Percentiles rank a stretch among this genome's conserved stretches.
Conservation (phyloP, 176 grass and related monocot species). For the Cenchrus fungigraminus region DNA sequence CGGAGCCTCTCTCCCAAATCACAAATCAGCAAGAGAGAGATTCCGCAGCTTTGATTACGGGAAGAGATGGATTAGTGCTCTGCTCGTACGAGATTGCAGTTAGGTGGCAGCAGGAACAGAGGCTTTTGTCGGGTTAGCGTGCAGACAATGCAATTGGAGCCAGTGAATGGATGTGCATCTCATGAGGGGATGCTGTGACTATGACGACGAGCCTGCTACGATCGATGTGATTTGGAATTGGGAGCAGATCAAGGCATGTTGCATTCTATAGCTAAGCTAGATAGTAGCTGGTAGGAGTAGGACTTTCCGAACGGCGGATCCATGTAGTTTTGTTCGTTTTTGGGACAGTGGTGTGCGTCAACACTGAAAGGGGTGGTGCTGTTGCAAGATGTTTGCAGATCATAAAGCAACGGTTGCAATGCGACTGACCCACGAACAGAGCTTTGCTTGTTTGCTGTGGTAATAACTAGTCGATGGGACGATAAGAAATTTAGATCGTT, state of each 20-base stretch:
- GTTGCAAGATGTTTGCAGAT: not conserved
- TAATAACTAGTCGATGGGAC: not conserved
- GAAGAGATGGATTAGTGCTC: constrained; percentile 5
- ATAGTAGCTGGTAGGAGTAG: too few relatives aligned
- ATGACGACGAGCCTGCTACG: not conserved
- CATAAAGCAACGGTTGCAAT: constrained; percentile 2
- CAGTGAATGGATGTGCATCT: constrained; percentile 40
- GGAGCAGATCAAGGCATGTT: not conserved
- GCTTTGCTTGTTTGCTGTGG: not conserved
- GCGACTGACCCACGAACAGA: not conserved
- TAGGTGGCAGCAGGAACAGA: not conserved
- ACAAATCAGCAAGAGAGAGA: constrained; percentile 6
- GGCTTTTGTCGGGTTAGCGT: constrained; percentile 32
- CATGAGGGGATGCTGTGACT: constrained; percentile 11
- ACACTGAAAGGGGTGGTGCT: not conserved
- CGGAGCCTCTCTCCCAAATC: not conserved
- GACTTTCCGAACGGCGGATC: not conserved
- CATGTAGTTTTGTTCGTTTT: not conserved
- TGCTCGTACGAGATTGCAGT: constrained; percentile 41
- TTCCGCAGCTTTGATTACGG: constrained; percentile 3
- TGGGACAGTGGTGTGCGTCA: too few relatives aligned
- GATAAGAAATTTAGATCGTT: not conserved
- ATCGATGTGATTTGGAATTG: constrained; percentile 1
- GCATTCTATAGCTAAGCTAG: not conserved
- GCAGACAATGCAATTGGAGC: constrained; percentile 38